Evolutionary conservation across 352 stramenopile species (phyloP).

Genomic region (Pythium angustatum): DNA sequence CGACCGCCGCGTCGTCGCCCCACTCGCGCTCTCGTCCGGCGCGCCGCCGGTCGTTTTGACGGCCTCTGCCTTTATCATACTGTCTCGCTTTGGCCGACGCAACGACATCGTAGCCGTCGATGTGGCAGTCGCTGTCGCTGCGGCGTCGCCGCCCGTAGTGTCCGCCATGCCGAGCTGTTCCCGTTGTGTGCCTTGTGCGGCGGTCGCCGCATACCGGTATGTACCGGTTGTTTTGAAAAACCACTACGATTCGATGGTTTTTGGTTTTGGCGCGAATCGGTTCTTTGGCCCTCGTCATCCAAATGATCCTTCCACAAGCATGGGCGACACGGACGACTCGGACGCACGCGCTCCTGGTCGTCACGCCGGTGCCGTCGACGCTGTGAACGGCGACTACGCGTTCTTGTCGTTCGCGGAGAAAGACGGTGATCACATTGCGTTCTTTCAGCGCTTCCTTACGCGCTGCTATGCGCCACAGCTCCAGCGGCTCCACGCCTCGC

Average conservation of each 20-base stretch:
- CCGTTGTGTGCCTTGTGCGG: neutral
- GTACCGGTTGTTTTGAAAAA: neutral
- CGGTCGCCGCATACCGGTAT: neutral
- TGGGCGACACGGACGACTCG: neutral
- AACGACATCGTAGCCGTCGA: conserved; percentile 3
- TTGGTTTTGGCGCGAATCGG: conserved; percentile 9
- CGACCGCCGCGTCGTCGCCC: conserved; percentile 27
- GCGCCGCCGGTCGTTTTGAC: conserved; percentile 20
- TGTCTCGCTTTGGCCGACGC: conserved; percentile 44
- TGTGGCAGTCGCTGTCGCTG: neutral
- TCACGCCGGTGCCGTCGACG: neutral
- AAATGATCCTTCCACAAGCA: neutral
- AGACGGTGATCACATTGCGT: conserved; percentile 22
- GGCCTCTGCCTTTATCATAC: conserved; percentile 24
- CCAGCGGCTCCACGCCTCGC: conserved; percentile 8
- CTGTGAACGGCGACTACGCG: conserved; percentile 17
- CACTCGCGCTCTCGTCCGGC: conserved; percentile 2
- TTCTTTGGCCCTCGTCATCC: too few species aligned
- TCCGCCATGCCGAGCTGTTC: too few species aligned
- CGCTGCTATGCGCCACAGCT: conserved; percentile 23
- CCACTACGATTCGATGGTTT: neutral
- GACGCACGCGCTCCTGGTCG: neutral
- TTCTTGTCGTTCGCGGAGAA: conserved; percentile 24
- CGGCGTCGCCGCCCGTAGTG: neutral
- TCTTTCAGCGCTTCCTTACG: conserved; percentile 25